Evolutionary conservation across 306 rosid genomes (phyloP).

Genomic region (Gynostemma pentaphyllum): DNA sequence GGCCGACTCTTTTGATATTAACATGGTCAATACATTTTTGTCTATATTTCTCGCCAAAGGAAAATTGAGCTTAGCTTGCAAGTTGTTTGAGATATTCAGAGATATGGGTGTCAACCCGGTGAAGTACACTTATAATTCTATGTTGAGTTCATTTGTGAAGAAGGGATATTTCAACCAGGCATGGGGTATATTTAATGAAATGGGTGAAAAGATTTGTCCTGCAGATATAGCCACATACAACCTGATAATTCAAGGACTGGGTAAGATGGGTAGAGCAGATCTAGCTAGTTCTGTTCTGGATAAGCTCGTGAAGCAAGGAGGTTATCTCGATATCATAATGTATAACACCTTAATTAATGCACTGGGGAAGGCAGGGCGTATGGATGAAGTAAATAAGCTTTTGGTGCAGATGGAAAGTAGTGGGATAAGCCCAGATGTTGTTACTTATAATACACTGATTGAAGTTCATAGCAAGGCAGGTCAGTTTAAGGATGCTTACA

Average conservation of each 20-base stretch:
- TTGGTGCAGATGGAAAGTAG: slow-evolving; percentile 69
- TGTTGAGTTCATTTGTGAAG: slow-evolving; percentile 87
- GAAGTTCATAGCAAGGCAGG: slow-evolving; percentile 93
- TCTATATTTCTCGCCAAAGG: slow-evolving; percentile 84
- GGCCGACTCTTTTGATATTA: slow-evolving; percentile 42
- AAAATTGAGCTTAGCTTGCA: slow-evolving; percentile 76
- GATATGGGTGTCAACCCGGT: slow-evolving; percentile 60
- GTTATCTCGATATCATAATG: slow-evolving; percentile 86
- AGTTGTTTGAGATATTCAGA: slow-evolving; percentile 73
- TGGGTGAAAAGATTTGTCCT: slow-evolving; percentile 66
- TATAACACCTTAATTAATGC: slow-evolving; percentile 83
- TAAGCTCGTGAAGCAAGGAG: slow-evolving; percentile 68
- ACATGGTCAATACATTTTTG: slow-evolving; percentile 83
- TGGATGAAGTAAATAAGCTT: slow-evolving; percentile 58
- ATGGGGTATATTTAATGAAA: slow-evolving; percentile 56
- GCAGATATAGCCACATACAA: slow-evolving; percentile 90
- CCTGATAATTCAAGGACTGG: slow-evolving; percentile 81
- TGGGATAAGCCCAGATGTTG: slow-evolving; percentile 83
- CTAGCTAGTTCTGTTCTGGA: slow-evolving; percentile 77
- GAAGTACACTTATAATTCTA: slow-evolving; percentile 68
- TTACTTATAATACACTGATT: slow-evolving; percentile 74
- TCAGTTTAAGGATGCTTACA: slow-evolving; percentile 64
- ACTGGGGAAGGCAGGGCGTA: slow-evolving; percentile 73
- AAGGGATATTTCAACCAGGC: slow-evolving; percentile 76
- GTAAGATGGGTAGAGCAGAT: slow-evolving; percentile 92